Base-by-base conservation (phyloP, 2,329 filamentous ascomycete genomes). In the Cladosporium sp. region DNA sequence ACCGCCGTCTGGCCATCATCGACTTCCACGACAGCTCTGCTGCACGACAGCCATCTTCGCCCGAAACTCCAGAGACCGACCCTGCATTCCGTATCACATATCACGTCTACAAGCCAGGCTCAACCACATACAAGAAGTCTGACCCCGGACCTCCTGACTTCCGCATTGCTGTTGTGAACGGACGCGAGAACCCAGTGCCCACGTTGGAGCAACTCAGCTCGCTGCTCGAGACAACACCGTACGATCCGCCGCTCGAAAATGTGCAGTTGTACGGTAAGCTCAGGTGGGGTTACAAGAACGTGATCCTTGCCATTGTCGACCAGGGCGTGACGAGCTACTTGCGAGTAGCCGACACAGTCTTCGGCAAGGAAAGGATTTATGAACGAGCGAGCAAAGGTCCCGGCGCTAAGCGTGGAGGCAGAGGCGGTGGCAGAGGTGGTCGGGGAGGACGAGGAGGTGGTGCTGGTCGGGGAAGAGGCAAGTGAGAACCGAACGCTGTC, bases 261-360 rank as follows among this genome's bases (percentile, higher is more conserved):
- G 70, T 64, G 32, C 78, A 85, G 69, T 78, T 93, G 70, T 95
- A 96, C 75, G 86, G 89, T 73, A 88, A 91, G 67, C 80, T 98
- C 69, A 94, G 93, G 78, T 88, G 96, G 73, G 95, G 93, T 1
- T 88, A 90, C 76, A 86, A 92, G 70, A 95, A 92, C 77, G 91
- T 95, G 36, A 83, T 97, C 38, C 77, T 99, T 28, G 95, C 93
- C 0, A 86, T 98, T 2, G 93, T 97, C 38, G 95, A 98, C 76
- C 87, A 92, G 69, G 95, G 95, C 0, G 85, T 98, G 26, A 90
- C 93, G 55, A 98, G 94, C 77, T 98, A 94, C 76, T 83, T 97
- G 73, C 83, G 91, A 28, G 84, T 97, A 66, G 88, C 86, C 1
- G 93, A 98, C 80, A 88, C 88, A 12, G 89, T 89, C 0, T 97